phyloP scores from a whole-genome alignment of 345 rosid species.

The Lumnitzera racemosa region DNA sequence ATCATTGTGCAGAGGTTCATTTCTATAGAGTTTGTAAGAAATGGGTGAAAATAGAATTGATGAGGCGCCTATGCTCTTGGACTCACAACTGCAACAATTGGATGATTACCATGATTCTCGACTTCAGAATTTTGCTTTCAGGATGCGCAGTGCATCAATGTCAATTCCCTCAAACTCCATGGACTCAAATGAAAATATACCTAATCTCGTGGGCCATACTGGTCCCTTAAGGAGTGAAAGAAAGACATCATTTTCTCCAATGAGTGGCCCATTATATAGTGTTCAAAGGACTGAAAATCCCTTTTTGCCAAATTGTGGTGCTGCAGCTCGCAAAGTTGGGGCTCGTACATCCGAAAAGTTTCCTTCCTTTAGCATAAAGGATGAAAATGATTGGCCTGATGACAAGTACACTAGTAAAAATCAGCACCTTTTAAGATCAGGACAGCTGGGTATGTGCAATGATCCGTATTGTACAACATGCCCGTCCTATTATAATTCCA shows the following conservation, averaged over 20 bases:
- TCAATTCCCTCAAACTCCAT: slow-evolving; percentile 36
- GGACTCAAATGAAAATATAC: slow-evolving; percentile 38
- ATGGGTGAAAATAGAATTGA: slow-evolving; percentile 55
- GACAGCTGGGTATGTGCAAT: slow-evolving; percentile 74
- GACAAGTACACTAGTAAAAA: slow-evolving; percentile 43
- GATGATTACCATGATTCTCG: slow-evolving; percentile 28
- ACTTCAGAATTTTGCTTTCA: slow-evolving; percentile 23
- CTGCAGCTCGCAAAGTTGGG: slow-evolving; percentile 6
- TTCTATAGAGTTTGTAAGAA: slow-evolving; percentile 17
- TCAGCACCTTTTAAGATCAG: slow-evolving; percentile 70
- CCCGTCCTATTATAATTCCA: slow-evolving; percentile 50
- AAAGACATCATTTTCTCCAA: slow-evolving; percentile 38
- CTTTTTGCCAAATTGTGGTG: slow-evolving; percentile 21
- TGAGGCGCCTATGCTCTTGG: slow-evolving; percentile 58
- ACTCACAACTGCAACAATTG: slow-evolving; percentile 16
- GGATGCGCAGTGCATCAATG: slow-evolving; percentile 57
- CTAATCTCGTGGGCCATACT: slow-evolving; percentile 51
- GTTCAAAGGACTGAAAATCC: slow-evolving; percentile 27
- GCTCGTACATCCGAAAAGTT: slow-evolving; percentile 8
- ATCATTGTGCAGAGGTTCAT: slow-evolving; percentile 1
- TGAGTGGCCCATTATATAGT: slow-evolving; percentile 64
- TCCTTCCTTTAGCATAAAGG: slow-evolving; percentile 25
- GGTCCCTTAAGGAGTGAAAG: slow-evolving; percentile 76
- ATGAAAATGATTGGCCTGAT: slow-evolving; percentile 27
- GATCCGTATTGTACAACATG: slow-evolving; percentile 95